Conservation (phyloP, 75 land plant species). For the Adiantum capillusveneris region DNA sequence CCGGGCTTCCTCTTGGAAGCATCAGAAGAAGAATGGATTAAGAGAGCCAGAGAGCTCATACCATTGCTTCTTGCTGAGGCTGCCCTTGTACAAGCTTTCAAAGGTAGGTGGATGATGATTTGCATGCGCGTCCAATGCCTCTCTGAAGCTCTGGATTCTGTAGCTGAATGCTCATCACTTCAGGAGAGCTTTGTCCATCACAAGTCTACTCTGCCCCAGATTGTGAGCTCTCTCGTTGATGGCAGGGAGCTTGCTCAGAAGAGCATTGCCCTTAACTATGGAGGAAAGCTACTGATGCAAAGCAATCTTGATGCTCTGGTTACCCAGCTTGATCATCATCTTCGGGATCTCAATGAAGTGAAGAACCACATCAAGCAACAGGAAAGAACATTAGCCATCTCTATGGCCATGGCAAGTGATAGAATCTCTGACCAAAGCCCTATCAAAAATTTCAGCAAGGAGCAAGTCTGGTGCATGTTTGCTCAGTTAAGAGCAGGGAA, state of each 20-base stretch:
- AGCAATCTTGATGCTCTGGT: slow-evolving; percentile 60
- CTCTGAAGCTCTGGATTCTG: slow-evolving; percentile 40
- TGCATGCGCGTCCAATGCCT: slow-evolving; percentile 33
- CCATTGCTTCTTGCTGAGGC: slow-evolving; percentile 33
- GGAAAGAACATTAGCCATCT: slow-evolving; percentile 21
- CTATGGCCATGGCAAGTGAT: not conserved
- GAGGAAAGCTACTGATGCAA: slow-evolving; percentile 77
- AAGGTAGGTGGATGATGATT: slow-evolving; percentile 63
- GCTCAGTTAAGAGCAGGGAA: slow-evolving; percentile 71
- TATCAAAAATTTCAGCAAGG: not conserved
- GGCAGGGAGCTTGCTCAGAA: slow-evolving; percentile 33
- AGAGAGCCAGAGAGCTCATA: slow-evolving; percentile 41
- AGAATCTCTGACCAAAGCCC: not conserved
- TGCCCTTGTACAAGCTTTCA: slow-evolving; percentile 43
- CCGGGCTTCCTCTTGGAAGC: too few relatives aligned
- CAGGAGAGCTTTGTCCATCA: slow-evolving; percentile 42
- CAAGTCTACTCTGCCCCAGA: slow-evolving; percentile 56
- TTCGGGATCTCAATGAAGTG: slow-evolving; percentile 44
- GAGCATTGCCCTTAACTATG: slow-evolving; percentile 42
- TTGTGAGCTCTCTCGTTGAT: slow-evolving; percentile 41
- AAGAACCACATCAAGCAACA: too few relatives aligned
- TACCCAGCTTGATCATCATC: slow-evolving; percentile 53
- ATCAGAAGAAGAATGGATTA: slow-evolving; percentile 33
- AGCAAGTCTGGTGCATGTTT: slow-evolving; percentile 30
- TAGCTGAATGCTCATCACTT: slow-evolving; percentile 56